These are phyloP conservation scores for Entamoeba histolytica DNA, from an alignment of 208 protist genomes.

Conservation along the genomic window DNA sequence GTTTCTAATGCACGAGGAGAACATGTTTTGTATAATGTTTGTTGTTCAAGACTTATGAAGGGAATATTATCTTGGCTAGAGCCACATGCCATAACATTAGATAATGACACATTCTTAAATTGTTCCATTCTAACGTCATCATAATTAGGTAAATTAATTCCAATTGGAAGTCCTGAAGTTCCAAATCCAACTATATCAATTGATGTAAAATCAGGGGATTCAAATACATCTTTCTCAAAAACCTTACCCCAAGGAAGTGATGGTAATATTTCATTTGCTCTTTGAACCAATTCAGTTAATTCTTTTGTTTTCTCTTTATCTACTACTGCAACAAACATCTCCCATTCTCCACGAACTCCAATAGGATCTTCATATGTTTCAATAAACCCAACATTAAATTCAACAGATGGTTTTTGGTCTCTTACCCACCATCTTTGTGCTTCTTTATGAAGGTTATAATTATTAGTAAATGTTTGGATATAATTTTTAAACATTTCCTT, in stretches of 20 bases:
- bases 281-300: background rate
- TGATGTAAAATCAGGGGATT: conserved; percentile 22
- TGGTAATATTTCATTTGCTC: background rate
- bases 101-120: conserved; percentile 32
- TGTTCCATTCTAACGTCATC: conserved; percentile 24
- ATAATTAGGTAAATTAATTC: conserved; percentile 37
- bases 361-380: conserved; percentile 29
- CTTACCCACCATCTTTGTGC: background rate
- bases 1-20: background rate
- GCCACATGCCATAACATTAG: conserved; percentile 12
- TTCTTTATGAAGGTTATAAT: background rate
- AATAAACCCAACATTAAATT: conserved; percentile 28
- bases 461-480: background rate
- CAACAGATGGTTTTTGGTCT: conserved; percentile 20
- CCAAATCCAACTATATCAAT: conserved; percentile 24
- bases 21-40: background rate
- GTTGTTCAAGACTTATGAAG: background rate
- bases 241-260: conserved; percentile 10
- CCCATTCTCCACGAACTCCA: conserved; percentile 19
- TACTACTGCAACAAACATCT: background rate
- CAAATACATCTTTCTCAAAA: conserved; percentile 21
- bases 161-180: conserved; percentile 22
- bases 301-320: background rate
- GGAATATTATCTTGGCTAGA: background rate
- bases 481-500: background rate